phyloP scores from a whole-genome alignment of 768 basidiomycete genomes.

The Porpolomopsis calyptriformis region DNA sequence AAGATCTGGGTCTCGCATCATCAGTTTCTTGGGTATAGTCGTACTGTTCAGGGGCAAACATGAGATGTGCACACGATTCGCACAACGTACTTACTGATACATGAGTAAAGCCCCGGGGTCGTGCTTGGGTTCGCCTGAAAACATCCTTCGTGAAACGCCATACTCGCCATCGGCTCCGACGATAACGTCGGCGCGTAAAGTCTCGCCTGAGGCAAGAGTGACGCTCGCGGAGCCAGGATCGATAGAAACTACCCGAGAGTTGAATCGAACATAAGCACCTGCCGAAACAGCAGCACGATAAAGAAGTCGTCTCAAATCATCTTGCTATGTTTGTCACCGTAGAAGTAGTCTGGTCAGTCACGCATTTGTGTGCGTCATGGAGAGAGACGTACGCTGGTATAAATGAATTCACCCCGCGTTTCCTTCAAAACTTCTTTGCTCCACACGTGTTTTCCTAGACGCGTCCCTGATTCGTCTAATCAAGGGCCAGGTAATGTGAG shows the following conservation, averaged over 20 bases:
- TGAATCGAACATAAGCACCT: slow-evolving; percentile 34
- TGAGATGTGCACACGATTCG: too few species aligned
- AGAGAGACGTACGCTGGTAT: slow-evolving; percentile 28
- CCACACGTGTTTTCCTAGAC: slow-evolving; percentile 41
- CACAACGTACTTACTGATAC: slow-evolving; percentile 29
- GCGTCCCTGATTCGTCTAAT: slow-evolving; percentile 40
- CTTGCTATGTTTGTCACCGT: slow-evolving; percentile 27
- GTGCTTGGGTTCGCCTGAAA: slow-evolving; percentile 12
- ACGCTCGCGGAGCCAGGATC: slow-evolving; percentile 22
- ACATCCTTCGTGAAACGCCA: slow-evolving; percentile 27
- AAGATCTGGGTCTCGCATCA: slow-evolving; percentile 33
- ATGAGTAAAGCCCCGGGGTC: slow-evolving; percentile 14
- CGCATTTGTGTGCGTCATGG: not conserved
- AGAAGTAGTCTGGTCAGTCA: not conserved
- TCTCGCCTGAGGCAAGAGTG: slow-evolving; percentile 30
- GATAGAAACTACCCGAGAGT: slow-evolving; percentile 21
- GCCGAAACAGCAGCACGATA: slow-evolving; percentile 33
- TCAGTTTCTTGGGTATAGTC: slow-evolving; percentile 28
- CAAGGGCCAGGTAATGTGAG: not conserved
- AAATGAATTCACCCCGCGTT: slow-evolving; percentile 28
- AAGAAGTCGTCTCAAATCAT: slow-evolving; percentile 40
- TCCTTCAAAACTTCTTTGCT: slow-evolving; percentile 41
- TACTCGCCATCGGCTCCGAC: slow-evolving; percentile 45
- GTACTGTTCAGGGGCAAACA: slow-evolving; percentile 20
- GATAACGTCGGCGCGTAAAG: slow-evolving; percentile 38